Conservation (phyloP, 2,329 filamentous ascomycete genomes). For the Coleophoma crateriformis region DNA sequence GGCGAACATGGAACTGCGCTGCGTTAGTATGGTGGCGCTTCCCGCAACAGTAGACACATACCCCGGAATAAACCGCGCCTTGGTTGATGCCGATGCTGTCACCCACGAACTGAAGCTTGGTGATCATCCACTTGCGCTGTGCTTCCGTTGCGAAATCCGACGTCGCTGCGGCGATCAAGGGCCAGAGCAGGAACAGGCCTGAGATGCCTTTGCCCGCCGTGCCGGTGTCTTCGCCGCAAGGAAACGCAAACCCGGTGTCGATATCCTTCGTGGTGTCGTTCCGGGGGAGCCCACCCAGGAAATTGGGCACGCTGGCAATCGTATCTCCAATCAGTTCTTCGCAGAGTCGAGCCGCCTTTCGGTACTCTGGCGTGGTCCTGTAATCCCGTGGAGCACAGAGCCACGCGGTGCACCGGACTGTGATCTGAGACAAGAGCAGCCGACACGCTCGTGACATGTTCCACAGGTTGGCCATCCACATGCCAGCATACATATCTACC, state of each 20-base stretch:
- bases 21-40: neutral
- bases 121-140: conserved; percentile 1
- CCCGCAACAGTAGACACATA: neutral
- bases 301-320: conserved; percentile 51
- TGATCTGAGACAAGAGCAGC: conserved; percentile 45
- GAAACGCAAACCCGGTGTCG: conserved; percentile 38
- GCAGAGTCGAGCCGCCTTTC: conserved; percentile 43
- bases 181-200: conserved; percentile 3
- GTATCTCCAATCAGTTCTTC: conserved; percentile 48
- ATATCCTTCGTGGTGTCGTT: conserved; percentile 19
- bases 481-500: conserved; percentile 50
- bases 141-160: conserved; percentile 5
- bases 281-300: conserved; percentile 49
- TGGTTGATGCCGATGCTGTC: conserved; percentile 4
- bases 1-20: neutral
- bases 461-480: conserved; percentile 49
- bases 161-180: conserved; percentile 1
- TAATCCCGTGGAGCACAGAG: conserved; percentile 52
- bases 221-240: conserved; percentile 34
- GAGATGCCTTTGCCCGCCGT: conserved; percentile 1
- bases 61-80: neutral
- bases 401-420: conserved; percentile 53
- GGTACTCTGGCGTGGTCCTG: conserved; percentile 52
- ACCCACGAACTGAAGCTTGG: conserved; percentile 1
- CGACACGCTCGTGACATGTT: conserved; percentile 47